A percentile compares a stretch with the other conserved stretches of the same genome.
phyloP scores from a whole-genome alignment of 495 filamentous ascomycete genomes.

The Physcia stellaris region DNA sequence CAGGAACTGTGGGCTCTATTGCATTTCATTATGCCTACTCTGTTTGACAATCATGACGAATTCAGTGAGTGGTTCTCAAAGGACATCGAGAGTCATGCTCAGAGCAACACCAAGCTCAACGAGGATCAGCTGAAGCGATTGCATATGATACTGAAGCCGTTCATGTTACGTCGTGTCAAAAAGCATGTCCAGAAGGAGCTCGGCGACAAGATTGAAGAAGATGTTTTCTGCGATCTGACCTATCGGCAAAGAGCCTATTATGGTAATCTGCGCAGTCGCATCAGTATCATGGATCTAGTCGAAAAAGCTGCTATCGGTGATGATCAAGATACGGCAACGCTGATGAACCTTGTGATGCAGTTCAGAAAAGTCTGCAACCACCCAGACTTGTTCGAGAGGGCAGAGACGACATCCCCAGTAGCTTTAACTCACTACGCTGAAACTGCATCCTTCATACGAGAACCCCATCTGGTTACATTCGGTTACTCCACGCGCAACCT shows the following conservation, averaged over 20 bases:
- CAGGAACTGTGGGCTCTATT: constrained; percentile 95
- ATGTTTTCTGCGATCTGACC: constrained; percentile 92
- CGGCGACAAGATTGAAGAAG: constrained; percentile 94
- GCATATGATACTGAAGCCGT: constrained; percentile 98
- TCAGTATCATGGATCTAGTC: constrained; percentile 96
- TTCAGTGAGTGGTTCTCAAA: constrained; percentile 99
- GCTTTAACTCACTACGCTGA: constrained; percentile 77
- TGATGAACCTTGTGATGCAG: constrained; percentile 99
- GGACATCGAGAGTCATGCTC: constrained; percentile 95
- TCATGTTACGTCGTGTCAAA: constrained; percentile 98
- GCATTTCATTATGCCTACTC: constrained; percentile 97
- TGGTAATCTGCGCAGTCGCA: constrained; percentile 79
- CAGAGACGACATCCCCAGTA: constrained; percentile 78
- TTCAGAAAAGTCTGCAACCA: constrained; percentile 99
- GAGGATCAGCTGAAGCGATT: constrained; percentile 92
- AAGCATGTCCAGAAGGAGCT: constrained; percentile 98
- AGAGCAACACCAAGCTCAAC: constrained; percentile 96
- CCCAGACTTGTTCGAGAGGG: constrained; percentile 90
- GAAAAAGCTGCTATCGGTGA: constrained; percentile 93
- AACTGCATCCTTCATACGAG: constrained; percentile 84
- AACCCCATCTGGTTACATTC: constrained; percentile 66
- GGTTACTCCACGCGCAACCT: constrained; percentile 76
- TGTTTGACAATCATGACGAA: constrained; percentile 97
- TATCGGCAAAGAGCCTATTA: constrained; percentile 97
- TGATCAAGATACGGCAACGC: constrained; percentile 82